Evolutionary conservation across 192 early-diverging fungal species (phyloP).

Genomic region (Allomyces arbusculus): DNA sequence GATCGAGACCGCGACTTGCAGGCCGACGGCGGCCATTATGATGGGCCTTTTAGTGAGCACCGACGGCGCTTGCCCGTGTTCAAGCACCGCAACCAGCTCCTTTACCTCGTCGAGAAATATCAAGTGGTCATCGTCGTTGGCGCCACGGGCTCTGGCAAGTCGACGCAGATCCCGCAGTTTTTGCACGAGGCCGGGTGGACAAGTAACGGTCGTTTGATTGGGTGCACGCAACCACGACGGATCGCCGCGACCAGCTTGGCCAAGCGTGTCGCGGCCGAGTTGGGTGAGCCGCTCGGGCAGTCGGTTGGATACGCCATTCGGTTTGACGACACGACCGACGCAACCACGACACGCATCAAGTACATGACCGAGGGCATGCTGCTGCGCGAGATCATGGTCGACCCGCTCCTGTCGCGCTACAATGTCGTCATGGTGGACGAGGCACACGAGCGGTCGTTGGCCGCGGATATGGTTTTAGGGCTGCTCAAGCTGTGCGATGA

Average conservation of each 20-base stretch:
- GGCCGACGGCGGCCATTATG: constrained; percentile 13
- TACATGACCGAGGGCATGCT: constrained; percentile 74
- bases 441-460: constrained; percentile 49
- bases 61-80: not conserved
- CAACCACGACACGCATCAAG: constrained; percentile 38
- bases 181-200: constrained; percentile 56
- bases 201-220: constrained; percentile 30
- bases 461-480: constrained; percentile 52
- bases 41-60: too few relatives aligned
- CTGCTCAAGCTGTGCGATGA: constrained; percentile 53
- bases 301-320: constrained; percentile 57
- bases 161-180: constrained; percentile 57
- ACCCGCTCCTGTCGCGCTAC: constrained; percentile 50
- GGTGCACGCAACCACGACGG: constrained; percentile 53
- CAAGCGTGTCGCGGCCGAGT: constrained; percentile 52
- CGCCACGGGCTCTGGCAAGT: constrained; percentile 62
- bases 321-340: constrained; percentile 44
- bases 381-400: constrained; percentile 54
- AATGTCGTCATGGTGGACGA: constrained; percentile 65
- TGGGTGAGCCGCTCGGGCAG: constrained; percentile 36
- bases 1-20: constrained; percentile 1
- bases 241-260: constrained; percentile 55
- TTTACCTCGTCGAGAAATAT: constrained; percentile 43
- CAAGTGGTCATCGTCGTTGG: constrained; percentile 55
- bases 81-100: constrained; percentile 23